These are phyloP conservation scores for Pyrus hybrid DNA, from an alignment of 331 rosid genomes.

Conservation along the genomic window DNA sequence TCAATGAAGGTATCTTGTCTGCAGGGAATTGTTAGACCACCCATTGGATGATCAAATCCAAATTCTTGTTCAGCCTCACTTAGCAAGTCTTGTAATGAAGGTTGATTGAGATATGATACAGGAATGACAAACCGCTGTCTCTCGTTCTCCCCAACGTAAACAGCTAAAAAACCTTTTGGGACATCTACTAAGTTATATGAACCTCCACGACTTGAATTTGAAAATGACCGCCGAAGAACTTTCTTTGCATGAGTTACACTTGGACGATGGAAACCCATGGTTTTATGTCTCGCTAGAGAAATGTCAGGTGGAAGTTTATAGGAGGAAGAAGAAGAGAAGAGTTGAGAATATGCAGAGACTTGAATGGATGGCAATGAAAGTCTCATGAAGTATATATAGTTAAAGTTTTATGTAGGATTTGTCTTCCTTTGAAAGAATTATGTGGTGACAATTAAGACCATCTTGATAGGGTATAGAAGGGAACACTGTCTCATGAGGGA, in stretches of 20 bases:
- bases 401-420: too few relatives aligned
- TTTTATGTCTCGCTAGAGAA: background rate
- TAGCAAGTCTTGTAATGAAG: conserved; percentile 12
- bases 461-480: background rate
- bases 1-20: conserved; percentile 9
- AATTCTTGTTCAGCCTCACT: conserved; percentile 23
- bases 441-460: too few relatives aligned
- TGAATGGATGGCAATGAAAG: background rate
- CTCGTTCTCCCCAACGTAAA: too few relatives aligned
- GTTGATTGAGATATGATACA: conserved; percentile 1
- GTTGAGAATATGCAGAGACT: background rate
- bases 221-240: background rate
- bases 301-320: background rate
- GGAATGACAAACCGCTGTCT: too few relatives aligned
- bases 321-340: background rate
- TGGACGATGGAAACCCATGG: conserved; percentile 7
- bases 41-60: conserved; percentile 24
- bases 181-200: too few relatives aligned
- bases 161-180: too few relatives aligned
- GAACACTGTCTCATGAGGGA: background rate
- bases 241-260: background rate
- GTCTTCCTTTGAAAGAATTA: too few relatives aligned
- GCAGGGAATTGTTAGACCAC: conserved; percentile 18
- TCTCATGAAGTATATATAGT: background rate
- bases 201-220: background rate